Base-by-base conservation (phyloP, 1,139 yeast species). In the Hansenula anomala region DNA sequence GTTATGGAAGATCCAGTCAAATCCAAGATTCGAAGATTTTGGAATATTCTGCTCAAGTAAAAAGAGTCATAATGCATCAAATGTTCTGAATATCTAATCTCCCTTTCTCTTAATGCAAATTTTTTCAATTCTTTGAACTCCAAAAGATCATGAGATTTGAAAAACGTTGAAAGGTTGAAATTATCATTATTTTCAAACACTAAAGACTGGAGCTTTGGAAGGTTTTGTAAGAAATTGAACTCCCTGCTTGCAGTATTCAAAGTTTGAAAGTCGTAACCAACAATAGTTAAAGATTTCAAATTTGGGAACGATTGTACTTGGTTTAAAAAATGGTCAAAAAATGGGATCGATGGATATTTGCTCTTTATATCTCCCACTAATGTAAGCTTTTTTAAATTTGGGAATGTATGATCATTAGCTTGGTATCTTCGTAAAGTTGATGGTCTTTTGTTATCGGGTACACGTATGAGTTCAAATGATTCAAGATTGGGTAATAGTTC, bases 1-100 rank as follows among this genome's bases (percentile, higher is more conserved):
- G 55, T 49, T 6, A 53, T 49, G 12, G 48, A 44, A 2, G 55
- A 48, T 11, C 51, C 51, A 1, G 54, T 46, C 12, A 53, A 27
- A 26, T 53, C 53, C 24, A 53, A 33, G 6, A 39, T 29, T 1
- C 30, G 30, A 4, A 53, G 29, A 6, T 40, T 30, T 2, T 29
- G 23, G 20, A 53, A 53, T 2, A 47, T 36, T 8, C 41, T 45
- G 5, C 15, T 1, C n/a, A 51, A 28, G 19, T 47, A 48, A 2
- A 39, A 29, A 1, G 39, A 9, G 2, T 44, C 49, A 34, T 40
- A 45, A 6, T 40, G 18, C 15, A 36, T 39, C 12, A 51, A 20
- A 13, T 45, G 45, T 19, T 48, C 52, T 13, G 39, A 31, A 20
- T 41, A 37, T 29, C 45, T 33, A 12, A 42, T 39, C 27, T 48